Evolutionary conservation across 2,329 filamentous ascomycete genomes (phyloP), one percentile per base, ranked within the genome.

Genomic region (Claviceps sorghi): DNA sequence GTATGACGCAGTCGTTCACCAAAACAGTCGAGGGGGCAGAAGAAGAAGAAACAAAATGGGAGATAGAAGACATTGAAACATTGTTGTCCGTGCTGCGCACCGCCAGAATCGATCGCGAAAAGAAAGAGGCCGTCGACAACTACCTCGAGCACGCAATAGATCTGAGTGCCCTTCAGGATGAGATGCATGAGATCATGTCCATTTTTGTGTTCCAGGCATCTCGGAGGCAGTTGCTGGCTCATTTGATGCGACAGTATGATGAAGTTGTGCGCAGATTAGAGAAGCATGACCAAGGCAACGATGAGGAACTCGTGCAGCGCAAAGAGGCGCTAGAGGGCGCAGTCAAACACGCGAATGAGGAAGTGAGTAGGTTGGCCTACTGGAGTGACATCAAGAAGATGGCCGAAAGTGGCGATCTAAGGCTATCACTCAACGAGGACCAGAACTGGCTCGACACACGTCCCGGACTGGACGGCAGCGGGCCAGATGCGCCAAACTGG

Each of bases 161-260:
- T 59, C 71, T 97, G 30, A 75, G 76, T 51, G 85, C 88, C 55
- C 72, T 98, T 21, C 76, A 84, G 55, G 76, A 84, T 52, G 75
- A 83, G 64, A 91, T 95, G 76, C 84, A 87, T 52, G 81, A 88
- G 45, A 86, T 95, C 58, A 90, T 95, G 88, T 75, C 80, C 0
- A 74, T 86, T 53, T 87, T 97, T 61, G 75, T 98, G 21, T 98
- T 95, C 64, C 91, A 97, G 65, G 83, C 84, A 19, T 95, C 90
- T 2, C 79, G 90, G 26, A 80, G 84, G 55, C 80, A 89, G 53
- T 74, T 97, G 4, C 73, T 96, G 17, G 74, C 79, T 19, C 78
- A 81, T 49, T 71, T 98, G 47, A 82, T 81, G 59, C 69, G 78
- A n/a, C 72, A 79, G 26, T 67, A 73, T 53, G 67, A 71, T 34